Conservation (phyloP, 2,329 filamentous ascomycete species). For the Sphaceloma murrayae region DNA sequence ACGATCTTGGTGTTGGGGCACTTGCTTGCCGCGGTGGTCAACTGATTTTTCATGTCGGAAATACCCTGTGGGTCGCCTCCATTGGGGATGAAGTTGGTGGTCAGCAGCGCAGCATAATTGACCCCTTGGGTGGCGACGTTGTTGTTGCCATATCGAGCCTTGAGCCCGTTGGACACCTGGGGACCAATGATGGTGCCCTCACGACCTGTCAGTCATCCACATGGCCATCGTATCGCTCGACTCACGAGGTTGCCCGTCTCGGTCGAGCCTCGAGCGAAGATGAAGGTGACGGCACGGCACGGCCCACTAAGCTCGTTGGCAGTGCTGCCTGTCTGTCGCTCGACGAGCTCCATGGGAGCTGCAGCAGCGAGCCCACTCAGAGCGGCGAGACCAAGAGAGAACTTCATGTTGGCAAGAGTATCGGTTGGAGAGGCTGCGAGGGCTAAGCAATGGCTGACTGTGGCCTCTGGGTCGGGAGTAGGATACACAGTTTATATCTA, state of each 20-base stretch:
- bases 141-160: slow-evolving; percentile 16
- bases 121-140: slow-evolving; percentile 21
- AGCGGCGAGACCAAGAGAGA: slow-evolving; percentile 4
- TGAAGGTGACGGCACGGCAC: slow-evolving; percentile 42
- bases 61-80: slow-evolving; percentile 14
- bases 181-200: slow-evolving; percentile 27
- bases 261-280: slow-evolving; percentile 49
- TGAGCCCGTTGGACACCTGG: slow-evolving; percentile 18
- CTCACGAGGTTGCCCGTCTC: slow-evolving; percentile 6
- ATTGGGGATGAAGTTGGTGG: slow-evolving; percentile 7
- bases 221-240: neutral
- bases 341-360: slow-evolving; percentile 5
- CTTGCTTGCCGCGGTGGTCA: slow-evolving; percentile 21
- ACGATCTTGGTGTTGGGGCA: slow-evolving; percentile 26
- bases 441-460: neutral
- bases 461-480: neutral
- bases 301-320: slow-evolving; percentile 15
- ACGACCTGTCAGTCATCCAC: slow-evolving; percentile 42
- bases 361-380: slow-evolving; percentile 4
- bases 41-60: slow-evolving; percentile 18
- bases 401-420: slow-evolving; percentile 5
- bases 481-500: too few species aligned
- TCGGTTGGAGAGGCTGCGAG: neutral
- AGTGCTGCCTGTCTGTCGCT: slow-evolving; percentile 6
- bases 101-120: slow-evolving; percentile 19